phyloP scores from a whole-genome alignment of 768 basidiomycete species.

The Leucogyrophana mollusca region DNA sequence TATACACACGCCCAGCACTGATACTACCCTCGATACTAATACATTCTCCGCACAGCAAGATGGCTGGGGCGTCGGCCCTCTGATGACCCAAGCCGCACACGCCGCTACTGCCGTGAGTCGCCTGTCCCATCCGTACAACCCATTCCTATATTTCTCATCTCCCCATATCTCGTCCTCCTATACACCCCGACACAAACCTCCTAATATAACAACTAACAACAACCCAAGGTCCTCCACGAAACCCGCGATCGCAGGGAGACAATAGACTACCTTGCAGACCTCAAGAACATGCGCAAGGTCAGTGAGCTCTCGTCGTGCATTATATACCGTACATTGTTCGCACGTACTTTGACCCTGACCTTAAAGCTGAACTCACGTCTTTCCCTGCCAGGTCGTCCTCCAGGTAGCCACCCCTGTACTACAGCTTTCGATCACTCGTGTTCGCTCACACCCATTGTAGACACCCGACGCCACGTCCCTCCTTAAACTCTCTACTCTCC shows the following conservation, averaged over 20 bases:
- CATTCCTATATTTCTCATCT: too few species aligned
- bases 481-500: slow-evolving; percentile 27
- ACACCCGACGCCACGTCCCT: slow-evolving; percentile 32
- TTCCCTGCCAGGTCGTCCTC: slow-evolving; percentile 40
- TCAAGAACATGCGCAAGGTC: slow-evolving; percentile 43
- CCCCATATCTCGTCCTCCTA: too few species aligned
- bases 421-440: not conserved
- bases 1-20: too few species aligned
- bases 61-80: slow-evolving; percentile 43
- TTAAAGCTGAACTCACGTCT: not conserved
- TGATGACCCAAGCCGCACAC: slow-evolving; percentile 45
- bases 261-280: slow-evolving; percentile 35
- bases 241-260: slow-evolving; percentile 37
- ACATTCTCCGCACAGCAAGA: slow-evolving; percentile 29
- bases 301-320: not conserved
- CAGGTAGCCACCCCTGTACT: slow-evolving; percentile 37
- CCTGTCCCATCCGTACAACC: too few species aligned
- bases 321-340: not conserved
- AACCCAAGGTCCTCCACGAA: slow-evolving; percentile 37
- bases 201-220: not conserved
- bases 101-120: slow-evolving; percentile 39
- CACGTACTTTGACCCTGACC: not conserved
- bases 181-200: too few species aligned
- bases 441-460: slow-evolving; percentile 21
- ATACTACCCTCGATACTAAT: too few species aligned